A percentile compares a stretch with the other conserved stretches of the same genome.
Evolutionary conservation across 2,329 filamentous ascomycete species (phyloP).

Genomic region (Colletotrichum caudatum): DNA sequence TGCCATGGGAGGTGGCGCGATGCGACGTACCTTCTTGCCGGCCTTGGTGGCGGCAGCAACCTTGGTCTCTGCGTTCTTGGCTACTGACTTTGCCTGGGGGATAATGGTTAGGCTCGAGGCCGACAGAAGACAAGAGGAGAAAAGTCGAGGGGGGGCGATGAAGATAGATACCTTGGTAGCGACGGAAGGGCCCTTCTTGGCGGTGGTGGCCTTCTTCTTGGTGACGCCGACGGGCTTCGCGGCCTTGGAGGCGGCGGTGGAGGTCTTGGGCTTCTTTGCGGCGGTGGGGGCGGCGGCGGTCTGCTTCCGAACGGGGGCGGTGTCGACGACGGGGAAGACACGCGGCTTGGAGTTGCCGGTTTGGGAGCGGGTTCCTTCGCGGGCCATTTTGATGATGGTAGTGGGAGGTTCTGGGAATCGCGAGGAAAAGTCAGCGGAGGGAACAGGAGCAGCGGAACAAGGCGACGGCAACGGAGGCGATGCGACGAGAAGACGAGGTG

Average conservation of each 20-base stretch:
- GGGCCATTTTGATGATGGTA: conserved; percentile 53
- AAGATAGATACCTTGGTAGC: conserved; percentile 34
- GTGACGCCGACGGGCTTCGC: conserved; percentile 41
- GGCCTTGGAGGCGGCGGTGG: conserved; percentile 24
- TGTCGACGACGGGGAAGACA: conserved; percentile 63
- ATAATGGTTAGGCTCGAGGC: neutral
- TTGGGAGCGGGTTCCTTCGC: conserved; percentile 64
- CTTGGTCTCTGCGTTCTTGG: conserved; percentile 40
- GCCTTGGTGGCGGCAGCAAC: conserved; percentile 30
- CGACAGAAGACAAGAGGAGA: neutral
- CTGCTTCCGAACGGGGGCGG: conserved; percentile 59
- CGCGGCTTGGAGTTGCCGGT: conserved; percentile 67
- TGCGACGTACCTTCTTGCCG: conserved; percentile 35
- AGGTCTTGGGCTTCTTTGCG: conserved; percentile 30
- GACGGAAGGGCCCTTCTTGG: conserved; percentile 40
- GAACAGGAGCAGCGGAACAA: neutral
- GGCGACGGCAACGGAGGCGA: conserved; percentile 14
- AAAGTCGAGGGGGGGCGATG: neutral
- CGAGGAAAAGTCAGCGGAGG: neutral
- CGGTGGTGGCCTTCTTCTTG: conserved; percentile 40
- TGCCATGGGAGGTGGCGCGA: neutral
- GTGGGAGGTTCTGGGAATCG: conserved; percentile 10
- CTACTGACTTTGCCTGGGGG: conserved; percentile 37
- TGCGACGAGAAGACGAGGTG: conserved; percentile 11
- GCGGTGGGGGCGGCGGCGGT: conserved; percentile 41